phyloP scores from a whole-genome alignment of 2,329 filamentous ascomycete species.

The Aspergillus sp. region DNA sequence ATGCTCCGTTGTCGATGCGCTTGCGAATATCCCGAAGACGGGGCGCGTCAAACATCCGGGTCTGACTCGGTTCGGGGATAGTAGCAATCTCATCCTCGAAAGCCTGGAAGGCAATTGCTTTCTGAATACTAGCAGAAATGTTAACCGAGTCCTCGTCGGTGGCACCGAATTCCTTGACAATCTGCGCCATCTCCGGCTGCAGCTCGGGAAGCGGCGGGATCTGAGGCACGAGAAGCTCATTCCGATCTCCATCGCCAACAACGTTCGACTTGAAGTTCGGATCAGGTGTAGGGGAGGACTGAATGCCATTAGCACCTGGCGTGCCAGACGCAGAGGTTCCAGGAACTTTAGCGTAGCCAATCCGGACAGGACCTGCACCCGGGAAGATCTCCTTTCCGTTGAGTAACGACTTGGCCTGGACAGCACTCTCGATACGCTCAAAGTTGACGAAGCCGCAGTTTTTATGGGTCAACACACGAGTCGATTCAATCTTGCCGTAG shows the following conservation, averaged over 20 bases:
- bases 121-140: conserved; percentile 67
- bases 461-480: conserved; percentile 92
- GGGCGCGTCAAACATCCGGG: conserved; percentile 84
- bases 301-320: conserved; percentile 79
- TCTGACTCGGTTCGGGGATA: conserved; percentile 80
- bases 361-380: conserved; percentile 85
- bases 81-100: conserved; percentile 82
- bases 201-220: conserved; percentile 71
- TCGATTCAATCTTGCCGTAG: conserved; percentile 87
- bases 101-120: conserved; percentile 64
- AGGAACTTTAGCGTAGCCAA: conserved; percentile 95
- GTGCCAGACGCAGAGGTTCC: conserved; percentile 73
- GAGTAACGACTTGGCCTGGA: conserved; percentile 77
- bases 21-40: conserved; percentile 94
- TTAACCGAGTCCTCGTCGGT: conserved; percentile 67
- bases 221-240: conserved; percentile 37
- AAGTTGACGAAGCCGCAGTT: conserved; percentile 99
- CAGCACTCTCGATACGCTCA: conserved; percentile 80
- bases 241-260: conserved; percentile 24
- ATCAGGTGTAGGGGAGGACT: conserved; percentile 85
- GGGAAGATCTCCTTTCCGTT: conserved; percentile 99
- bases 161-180: conserved; percentile 83
- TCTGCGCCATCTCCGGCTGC: conserved; percentile 72
- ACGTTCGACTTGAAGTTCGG: conserved; percentile 51
- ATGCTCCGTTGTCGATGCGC: conserved; percentile 90